These are phyloP conservation scores for Aspergillus fumigatiaffinis DNA, from an alignment of 2,329 filamentous ascomycete species.

Conservation along the genomic window DNA sequence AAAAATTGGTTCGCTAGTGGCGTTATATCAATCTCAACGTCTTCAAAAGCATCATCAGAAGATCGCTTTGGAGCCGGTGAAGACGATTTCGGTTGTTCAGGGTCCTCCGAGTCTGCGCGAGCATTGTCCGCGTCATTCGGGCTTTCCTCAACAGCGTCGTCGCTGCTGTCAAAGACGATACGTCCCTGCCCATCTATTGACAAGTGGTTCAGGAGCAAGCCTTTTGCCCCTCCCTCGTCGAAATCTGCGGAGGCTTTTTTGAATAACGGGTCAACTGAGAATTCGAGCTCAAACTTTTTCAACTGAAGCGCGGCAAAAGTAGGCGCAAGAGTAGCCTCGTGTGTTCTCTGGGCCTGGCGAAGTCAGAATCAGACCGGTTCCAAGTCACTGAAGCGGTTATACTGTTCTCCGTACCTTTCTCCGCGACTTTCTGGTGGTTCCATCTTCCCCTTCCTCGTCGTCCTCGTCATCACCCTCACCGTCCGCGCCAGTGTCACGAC, in stretches of 20 bases:
- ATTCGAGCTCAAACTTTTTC: conserved; percentile 97
- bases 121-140: conserved; percentile 33
- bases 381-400: neutral
- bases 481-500: conserved; percentile 58
- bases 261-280: conserved; percentile 95
- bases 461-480: conserved; percentile 60
- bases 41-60: conserved; percentile 33
- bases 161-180: conserved; percentile 97
- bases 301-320: conserved; percentile 85
- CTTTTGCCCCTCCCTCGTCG: conserved; percentile 95
- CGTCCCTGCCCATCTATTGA: conserved; percentile 87
- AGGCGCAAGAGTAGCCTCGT: conserved; percentile 87
- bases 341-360: conserved; percentile 63
- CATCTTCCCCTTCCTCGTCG: conserved; percentile 53
- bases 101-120: conserved; percentile 43
- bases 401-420: conserved; percentile 60
- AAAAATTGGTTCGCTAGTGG: conserved; percentile 79
- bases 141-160: conserved; percentile 63
- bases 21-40: conserved; percentile 73
- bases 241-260: conserved; percentile 99
- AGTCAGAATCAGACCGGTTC: conserved; percentile 17
- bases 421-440: conserved; percentile 51
- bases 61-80: conserved; percentile 24
- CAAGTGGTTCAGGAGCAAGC: conserved; percentile 90
- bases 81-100: conserved; percentile 37